These are phyloP conservation scores for Dipodascopsis tothii DNA, from an alignment of 805 yeast species.

Conservation along the genomic window DNA sequence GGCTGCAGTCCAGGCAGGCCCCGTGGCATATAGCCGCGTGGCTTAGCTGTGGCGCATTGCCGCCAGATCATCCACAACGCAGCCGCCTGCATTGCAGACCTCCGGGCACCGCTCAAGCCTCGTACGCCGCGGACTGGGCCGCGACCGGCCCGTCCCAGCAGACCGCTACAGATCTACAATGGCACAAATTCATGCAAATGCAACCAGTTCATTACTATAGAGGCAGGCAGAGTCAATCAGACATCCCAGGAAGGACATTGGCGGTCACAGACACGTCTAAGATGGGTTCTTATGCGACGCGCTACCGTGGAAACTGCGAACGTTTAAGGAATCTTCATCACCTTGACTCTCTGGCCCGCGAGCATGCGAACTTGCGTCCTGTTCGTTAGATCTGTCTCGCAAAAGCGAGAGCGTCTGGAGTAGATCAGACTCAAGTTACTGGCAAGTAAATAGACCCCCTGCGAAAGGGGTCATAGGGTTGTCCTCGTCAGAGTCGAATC, in stretches of 20 bases:
- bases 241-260: conserved; percentile 25
- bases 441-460: conserved; percentile 23
- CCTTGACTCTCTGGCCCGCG: not conserved
- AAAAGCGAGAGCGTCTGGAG: not conserved
- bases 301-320: conserved; percentile 26
- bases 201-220: no score
- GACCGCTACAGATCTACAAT: no score
- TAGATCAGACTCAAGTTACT: conserved; percentile 22
- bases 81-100: no score
- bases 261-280: conserved; percentile 24
- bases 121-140: no score
- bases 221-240: conserved; percentile 10
- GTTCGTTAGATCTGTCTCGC: not conserved
- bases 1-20: no score
- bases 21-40: no score
- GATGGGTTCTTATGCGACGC: conserved; percentile 24
- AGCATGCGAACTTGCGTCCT: not conserved
- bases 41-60: no score
- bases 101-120: no score
- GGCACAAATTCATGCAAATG: no score
- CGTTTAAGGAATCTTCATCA: conserved; percentile 22
- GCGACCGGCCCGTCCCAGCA: no score
- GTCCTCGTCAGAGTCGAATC: conserved; percentile 25
- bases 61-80: no score
- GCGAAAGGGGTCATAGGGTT: conserved; percentile 18